These are phyloP conservation scores for Cryoendolithus antarcticus DNA, from an alignment of 2,329 filamentous ascomycete genomes.

Conservation along the genomic window DNA sequence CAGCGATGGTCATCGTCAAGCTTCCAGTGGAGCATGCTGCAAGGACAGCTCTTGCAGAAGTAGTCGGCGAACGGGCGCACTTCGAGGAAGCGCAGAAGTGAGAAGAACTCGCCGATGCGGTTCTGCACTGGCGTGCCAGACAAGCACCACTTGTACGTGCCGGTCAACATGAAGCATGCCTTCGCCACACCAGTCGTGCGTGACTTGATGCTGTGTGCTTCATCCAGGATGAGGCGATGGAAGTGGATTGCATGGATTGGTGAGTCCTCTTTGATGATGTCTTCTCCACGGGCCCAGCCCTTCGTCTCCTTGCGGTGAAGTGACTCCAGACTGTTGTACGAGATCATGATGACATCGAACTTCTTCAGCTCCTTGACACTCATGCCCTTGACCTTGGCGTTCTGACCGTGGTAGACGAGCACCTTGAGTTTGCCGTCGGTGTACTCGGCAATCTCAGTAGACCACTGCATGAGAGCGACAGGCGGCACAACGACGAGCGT, in stretches of 20 bases:
- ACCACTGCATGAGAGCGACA: slow-evolving; percentile 94
- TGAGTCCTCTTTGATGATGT: slow-evolving; percentile 65
- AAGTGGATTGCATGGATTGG: slow-evolving; percentile 73
- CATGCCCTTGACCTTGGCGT: slow-evolving; percentile 67
- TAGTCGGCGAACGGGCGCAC: slow-evolving; percentile 84
- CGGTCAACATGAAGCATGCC: slow-evolving; percentile 83
- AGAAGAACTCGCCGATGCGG: slow-evolving; percentile 94
- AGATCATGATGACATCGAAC: slow-evolving; percentile 93
- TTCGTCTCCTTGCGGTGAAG: slow-evolving; percentile 87
- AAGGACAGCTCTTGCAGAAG: slow-evolving; percentile 78
- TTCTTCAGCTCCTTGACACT: slow-evolving; percentile 62
- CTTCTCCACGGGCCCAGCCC: slow-evolving; percentile 70
- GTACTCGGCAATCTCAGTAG: slow-evolving; percentile 45
- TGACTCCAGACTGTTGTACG: slow-evolving; percentile 82
- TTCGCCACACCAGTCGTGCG: slow-evolving; percentile 84
- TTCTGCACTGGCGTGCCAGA: slow-evolving; percentile 94
- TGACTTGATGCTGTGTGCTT: slow-evolving; percentile 89
- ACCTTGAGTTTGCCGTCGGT: slow-evolving; percentile 85
- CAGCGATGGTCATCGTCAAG: slow-evolving; percentile 63
- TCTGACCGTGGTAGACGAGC: slow-evolving; percentile 83
- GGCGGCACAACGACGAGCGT: slow-evolving; percentile 83
- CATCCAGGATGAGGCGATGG: slow-evolving; percentile 85
- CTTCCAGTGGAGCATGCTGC: slow-evolving; percentile 71
- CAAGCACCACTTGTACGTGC: slow-evolving; percentile 86
- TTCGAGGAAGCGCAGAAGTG: slow-evolving; percentile 80